Conservation (phyloP, 2,329 filamentous ascomycete genomes). For the Trichoderma guizhouense region DNA sequence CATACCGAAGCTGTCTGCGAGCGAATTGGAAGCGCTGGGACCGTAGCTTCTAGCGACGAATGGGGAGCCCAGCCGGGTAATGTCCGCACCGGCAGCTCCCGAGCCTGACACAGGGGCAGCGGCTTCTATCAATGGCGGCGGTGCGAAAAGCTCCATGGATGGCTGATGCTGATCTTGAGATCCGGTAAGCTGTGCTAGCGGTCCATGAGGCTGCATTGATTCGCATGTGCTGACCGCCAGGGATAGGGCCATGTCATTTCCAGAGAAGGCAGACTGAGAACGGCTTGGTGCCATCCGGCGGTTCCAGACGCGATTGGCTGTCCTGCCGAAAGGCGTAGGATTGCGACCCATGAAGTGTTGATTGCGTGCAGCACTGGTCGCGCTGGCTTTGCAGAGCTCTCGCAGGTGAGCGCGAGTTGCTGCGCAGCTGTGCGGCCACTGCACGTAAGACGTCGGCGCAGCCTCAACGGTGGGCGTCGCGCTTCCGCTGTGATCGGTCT, state of each 20-base stretch:
- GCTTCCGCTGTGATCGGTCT: slow-evolving; percentile 47
- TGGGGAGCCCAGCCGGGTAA: slow-evolving; percentile 48
- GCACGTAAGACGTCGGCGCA: slow-evolving; percentile 45
- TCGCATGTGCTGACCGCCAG: slow-evolving; percentile 61
- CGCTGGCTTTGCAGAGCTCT: slow-evolving; percentile 58
- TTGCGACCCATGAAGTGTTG: slow-evolving; percentile 49
- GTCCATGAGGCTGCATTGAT: slow-evolving; percentile 61
- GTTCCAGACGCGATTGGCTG: slow-evolving; percentile 48
- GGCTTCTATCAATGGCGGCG: background rate
- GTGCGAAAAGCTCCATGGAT: slow-evolving; percentile 18
- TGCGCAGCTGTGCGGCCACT: slow-evolving; percentile 63
- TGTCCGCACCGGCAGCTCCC: background rate
- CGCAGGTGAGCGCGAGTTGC: slow-evolving; percentile 61
- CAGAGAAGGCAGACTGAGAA: slow-evolving; percentile 51
- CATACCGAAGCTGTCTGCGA: slow-evolving; percentile 38
- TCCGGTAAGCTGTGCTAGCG: slow-evolving; percentile 57
- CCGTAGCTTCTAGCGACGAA: slow-evolving; percentile 59
- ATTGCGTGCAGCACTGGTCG: slow-evolving; percentile 42
- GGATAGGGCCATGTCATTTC: slow-evolving; percentile 61
- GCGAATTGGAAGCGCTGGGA: slow-evolving; percentile 54
- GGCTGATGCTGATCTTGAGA: slow-evolving; percentile 32
- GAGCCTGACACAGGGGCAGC: background rate
- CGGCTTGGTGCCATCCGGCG: slow-evolving; percentile 47
- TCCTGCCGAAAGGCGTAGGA: slow-evolving; percentile 54
- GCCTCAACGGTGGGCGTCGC: slow-evolving; percentile 52